Conservation (phyloP, 2,329 filamentous ascomycete species). For the Paraphaeosphaeria sporulosa region DNA sequence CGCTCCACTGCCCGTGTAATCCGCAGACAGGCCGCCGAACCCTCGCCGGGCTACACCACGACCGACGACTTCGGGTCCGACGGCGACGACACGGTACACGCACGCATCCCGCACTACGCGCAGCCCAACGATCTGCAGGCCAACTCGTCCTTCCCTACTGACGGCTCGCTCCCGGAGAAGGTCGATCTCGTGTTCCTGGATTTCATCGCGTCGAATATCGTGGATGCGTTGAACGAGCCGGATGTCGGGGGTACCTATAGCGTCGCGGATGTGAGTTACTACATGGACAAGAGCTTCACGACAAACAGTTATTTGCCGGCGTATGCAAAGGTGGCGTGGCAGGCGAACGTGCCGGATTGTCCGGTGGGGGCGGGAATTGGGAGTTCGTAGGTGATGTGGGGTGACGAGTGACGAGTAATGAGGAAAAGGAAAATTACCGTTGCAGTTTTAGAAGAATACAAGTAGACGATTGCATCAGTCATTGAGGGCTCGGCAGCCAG, state of each 20-base stretch:
- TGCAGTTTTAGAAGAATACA: too few species aligned
- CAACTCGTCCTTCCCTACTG: conserved; percentile 57
- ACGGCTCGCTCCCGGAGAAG: conserved; percentile 52
- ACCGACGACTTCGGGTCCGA: conserved; percentile 64
- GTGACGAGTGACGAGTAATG: background rate
- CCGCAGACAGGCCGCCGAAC: conserved; percentile 56
- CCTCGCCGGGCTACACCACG: conserved; percentile 62
- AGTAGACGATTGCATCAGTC: background rate
- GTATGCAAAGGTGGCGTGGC: conserved; percentile 53
- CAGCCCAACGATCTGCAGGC: conserved; percentile 62
- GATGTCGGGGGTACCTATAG: conserved; percentile 44
- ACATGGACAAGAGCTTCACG: conserved; percentile 51
- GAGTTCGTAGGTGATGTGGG: background rate
- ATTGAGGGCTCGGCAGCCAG: too few species aligned
- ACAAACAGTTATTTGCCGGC: conserved; percentile 52
- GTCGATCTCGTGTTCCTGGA: conserved; percentile 65
- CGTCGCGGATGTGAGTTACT: conserved; percentile 43
- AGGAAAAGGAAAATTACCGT: background rate
- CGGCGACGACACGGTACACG: conserved; percentile 65
- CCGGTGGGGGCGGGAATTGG: conserved; percentile 49
- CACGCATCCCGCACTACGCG: conserved; percentile 55
- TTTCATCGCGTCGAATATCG: conserved; percentile 52
- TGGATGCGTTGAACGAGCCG: conserved; percentile 43
- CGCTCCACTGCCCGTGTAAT: conserved; percentile 52
- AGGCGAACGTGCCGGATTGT: conserved; percentile 50